Evolutionary conservation across 2,329 filamentous ascomycete species (phyloP).

Genomic region (Lasiodiplodia theobromae): DNA sequence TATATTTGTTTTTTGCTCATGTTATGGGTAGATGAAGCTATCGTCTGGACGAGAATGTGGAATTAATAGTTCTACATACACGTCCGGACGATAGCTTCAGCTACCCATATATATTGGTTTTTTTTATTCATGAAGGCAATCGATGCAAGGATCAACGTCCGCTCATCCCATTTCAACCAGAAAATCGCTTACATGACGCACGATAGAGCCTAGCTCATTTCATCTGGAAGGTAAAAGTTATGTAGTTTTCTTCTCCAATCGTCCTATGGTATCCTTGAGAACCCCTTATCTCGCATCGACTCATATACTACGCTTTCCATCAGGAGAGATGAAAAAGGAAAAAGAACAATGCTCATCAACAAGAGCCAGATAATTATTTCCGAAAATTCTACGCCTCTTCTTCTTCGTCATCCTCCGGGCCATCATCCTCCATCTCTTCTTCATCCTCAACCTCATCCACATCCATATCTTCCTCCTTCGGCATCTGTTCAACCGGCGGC

Average conservation of each 20-base stretch:
- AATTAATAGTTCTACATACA: no score
- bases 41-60: no score
- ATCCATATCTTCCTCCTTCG: conserved; percentile 38
- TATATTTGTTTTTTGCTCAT: no score
- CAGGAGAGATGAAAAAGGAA: neutral
- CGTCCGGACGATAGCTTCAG: no score
- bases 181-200: no score
- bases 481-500: conserved; percentile 42
- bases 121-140: no score
- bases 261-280: neutral
- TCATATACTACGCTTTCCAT: neutral
- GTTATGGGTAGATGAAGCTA: no score
- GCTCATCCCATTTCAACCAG: no score
- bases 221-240: neutral
- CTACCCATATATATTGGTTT: no score
- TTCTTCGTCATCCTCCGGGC: conserved; percentile 61
- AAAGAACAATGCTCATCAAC: neutral
- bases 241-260: neutral
- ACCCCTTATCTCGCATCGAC: neutral
- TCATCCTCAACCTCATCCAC: conserved; percentile 46
- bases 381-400: neutral
- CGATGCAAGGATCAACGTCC: no score
- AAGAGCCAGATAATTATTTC: neutral
- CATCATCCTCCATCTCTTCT: conserved; percentile 37
- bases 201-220: no score